Percentiles rank a stretch among this genome's conserved stretches.
These are phyloP conservation scores for Apiospora marii DNA, from an alignment of 2,329 filamentous ascomycete genomes.

Conservation along the genomic window DNA sequence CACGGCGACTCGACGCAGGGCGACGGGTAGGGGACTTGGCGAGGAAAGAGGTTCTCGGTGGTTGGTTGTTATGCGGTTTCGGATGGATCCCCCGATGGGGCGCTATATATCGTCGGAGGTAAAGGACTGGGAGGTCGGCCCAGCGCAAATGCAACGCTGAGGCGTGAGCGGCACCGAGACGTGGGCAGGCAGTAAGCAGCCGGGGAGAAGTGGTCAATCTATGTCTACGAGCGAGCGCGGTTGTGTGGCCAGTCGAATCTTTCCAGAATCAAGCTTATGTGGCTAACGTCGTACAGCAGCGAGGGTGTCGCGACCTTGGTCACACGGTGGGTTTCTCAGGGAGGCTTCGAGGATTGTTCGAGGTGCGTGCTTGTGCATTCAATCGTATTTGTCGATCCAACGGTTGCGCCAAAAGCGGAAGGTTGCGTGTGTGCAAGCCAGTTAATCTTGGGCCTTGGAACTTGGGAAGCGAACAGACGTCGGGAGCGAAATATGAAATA, in stretches of 20 bases:
- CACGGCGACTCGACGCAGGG: background rate
- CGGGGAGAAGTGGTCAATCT: background rate
- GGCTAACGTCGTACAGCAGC: background rate
- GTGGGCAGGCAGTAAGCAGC: constrained; percentile 16
- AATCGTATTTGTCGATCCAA: constrained; percentile 3
- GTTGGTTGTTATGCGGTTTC: constrained; percentile 3
- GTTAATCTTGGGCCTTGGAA: constrained; percentile 5
- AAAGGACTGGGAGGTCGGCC: constrained; percentile 2
- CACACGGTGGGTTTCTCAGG: background rate
- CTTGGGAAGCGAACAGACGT: background rate
- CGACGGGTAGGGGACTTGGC: background rate
- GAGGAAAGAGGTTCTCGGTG: background rate
- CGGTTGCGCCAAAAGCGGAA: constrained; percentile 13
- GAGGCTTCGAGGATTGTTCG: background rate
- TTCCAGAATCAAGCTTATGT: constrained; percentile 16
- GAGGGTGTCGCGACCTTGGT: constrained; percentile 5
- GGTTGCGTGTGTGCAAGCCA: constrained; percentile 6
- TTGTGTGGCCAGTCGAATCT: constrained; percentile 6
- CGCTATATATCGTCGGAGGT: constrained; percentile 12
- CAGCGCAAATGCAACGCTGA: constrained; percentile 18
- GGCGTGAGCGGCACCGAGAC: constrained; percentile 8
- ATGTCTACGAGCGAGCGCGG: background rate
- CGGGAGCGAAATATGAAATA: background rate
- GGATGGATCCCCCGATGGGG: constrained; percentile 21
- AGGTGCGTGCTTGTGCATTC: background rate